Evolutionary conservation across 495 filamentous ascomycete species (phyloP).

Genomic region (Mytilinidion resinicola): DNA sequence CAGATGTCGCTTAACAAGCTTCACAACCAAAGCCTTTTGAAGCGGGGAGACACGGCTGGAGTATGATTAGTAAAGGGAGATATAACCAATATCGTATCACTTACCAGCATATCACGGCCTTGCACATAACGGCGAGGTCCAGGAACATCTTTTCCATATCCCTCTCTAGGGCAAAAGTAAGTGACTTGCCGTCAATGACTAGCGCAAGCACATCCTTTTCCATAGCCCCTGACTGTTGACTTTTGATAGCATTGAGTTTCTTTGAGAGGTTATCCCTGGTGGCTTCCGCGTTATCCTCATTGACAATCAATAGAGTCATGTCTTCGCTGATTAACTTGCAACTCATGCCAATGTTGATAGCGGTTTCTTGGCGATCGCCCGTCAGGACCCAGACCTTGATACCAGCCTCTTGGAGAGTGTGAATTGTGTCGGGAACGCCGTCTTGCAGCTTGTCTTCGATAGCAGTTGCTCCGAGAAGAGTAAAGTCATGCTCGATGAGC

Average conservation of each 20-base stretch:
- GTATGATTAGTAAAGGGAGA: constrained; percentile 16
- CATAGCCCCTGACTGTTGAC: constrained; percentile 60
- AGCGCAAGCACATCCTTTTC: constrained; percentile 87
- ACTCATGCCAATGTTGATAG: constrained; percentile 99
- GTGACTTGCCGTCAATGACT: constrained; percentile 92
- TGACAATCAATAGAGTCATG: constrained; percentile 95
- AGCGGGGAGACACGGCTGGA: constrained; percentile 88
- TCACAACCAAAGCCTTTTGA: constrained; percentile 96
- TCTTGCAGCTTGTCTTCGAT: constrained; percentile 98
- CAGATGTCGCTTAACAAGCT: constrained; percentile 93
- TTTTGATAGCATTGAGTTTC: constrained; percentile 82
- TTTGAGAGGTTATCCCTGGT: constrained; percentile 84
- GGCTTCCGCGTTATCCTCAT: constrained; percentile 69
- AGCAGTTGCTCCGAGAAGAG: constrained; percentile 87
- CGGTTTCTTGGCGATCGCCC: constrained; percentile 96
- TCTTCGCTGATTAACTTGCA: constrained; percentile 98
- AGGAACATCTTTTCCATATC: constrained; percentile 91
- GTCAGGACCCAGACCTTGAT: constrained; percentile 99
- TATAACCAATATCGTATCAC: constrained; percentile 16
- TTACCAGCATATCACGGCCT: constrained; percentile 94
- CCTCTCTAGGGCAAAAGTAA: constrained; percentile 90
- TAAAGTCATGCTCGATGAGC: constrained; percentile 86
- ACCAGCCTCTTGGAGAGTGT: constrained; percentile 91
- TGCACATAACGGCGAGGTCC: constrained; percentile 91
- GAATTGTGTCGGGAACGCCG: constrained; percentile 96